These are phyloP conservation scores for Crucihimalaya himalaica DNA, from an alignment of 345 rosid genomes.

Conservation along the genomic window DNA sequence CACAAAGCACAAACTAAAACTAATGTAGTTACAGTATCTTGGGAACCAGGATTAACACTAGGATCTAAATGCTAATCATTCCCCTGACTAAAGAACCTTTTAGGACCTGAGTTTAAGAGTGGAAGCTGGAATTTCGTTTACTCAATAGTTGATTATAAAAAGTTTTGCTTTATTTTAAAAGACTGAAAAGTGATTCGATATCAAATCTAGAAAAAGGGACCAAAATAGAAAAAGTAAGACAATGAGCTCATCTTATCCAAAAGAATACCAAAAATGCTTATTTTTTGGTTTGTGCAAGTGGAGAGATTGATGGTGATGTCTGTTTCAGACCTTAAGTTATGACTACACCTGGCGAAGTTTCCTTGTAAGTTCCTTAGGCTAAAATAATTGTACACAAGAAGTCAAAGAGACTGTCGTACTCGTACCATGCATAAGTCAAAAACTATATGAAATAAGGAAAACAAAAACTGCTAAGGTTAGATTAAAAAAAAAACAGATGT, in stretches of 20 bases:
- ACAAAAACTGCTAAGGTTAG: conserved; percentile 34
- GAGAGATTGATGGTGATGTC: conserved; percentile 1
- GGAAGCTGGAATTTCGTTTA: background rate
- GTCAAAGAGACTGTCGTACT: conserved; percentile 17
- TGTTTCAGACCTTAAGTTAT: conserved; percentile 14
- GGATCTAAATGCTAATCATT: background rate
- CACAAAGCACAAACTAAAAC: background rate
- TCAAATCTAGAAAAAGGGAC: background rate
- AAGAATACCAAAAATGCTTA: conserved; percentile 20
- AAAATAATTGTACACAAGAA: conserved; percentile 20
- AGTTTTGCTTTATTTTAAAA: background rate
- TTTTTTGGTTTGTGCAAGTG: background rate
- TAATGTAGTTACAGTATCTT: conserved; percentile 1
- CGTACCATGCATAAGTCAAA: background rate
- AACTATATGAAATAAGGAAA: background rate
- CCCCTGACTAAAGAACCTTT: background rate
- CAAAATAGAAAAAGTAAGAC: background rate
- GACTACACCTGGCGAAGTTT: conserved; percentile 11
- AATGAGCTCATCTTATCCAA: conserved; percentile 38
- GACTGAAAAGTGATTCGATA: conserved; percentile 24
- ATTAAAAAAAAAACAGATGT: conserved; percentile 41
- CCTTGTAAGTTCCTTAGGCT: conserved; percentile 19
- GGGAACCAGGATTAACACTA: background rate
- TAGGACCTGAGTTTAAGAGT: background rate
- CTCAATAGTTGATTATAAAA: conserved; percentile 18